Evolutionary conservation across 306 rosid genomes (phyloP).

Genomic region (Cucurbita maxima): DNA sequence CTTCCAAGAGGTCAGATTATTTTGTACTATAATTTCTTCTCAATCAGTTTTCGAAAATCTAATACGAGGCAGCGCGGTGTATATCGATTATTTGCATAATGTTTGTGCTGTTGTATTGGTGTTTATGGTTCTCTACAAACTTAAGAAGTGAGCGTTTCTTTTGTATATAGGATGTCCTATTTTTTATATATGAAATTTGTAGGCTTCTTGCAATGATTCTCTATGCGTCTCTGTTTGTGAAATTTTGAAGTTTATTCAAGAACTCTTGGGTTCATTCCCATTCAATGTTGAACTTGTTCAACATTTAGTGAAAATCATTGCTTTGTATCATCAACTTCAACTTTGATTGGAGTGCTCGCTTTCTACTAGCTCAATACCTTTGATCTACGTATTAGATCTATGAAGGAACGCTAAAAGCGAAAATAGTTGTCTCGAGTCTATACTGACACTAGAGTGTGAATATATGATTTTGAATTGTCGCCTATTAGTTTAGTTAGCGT

Average conservation of each 20-base stretch:
- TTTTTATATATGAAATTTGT: background rate
- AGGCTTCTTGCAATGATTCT: background rate
- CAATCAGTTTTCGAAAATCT: constrained; percentile 7
- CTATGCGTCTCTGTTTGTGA: background rate
- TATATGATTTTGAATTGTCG: background rate
- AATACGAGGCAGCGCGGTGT: background rate
- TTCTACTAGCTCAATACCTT: too few species aligned
- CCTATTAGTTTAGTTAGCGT: background rate
- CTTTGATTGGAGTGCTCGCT: background rate
- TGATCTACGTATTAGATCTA: background rate
- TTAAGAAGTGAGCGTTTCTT: background rate
- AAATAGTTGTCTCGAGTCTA: too few species aligned
- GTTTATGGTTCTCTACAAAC: background rate
- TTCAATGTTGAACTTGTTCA: background rate
- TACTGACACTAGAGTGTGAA: background rate
- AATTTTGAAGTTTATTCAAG: background rate
- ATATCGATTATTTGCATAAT: background rate
- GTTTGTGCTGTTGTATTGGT: background rate
- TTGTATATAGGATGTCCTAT: background rate
- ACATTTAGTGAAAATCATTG: background rate
- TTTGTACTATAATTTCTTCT: constrained; percentile 14
- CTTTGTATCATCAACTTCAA: background rate
- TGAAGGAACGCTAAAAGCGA: background rate
- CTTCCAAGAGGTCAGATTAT: constrained; percentile 15
- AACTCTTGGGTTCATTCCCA: background rate